Base-by-base conservation (phyloP, 2,329 filamentous ascomycete genomes). In the Ophiognomonia clavigignenti-juglandacearum region DNA sequence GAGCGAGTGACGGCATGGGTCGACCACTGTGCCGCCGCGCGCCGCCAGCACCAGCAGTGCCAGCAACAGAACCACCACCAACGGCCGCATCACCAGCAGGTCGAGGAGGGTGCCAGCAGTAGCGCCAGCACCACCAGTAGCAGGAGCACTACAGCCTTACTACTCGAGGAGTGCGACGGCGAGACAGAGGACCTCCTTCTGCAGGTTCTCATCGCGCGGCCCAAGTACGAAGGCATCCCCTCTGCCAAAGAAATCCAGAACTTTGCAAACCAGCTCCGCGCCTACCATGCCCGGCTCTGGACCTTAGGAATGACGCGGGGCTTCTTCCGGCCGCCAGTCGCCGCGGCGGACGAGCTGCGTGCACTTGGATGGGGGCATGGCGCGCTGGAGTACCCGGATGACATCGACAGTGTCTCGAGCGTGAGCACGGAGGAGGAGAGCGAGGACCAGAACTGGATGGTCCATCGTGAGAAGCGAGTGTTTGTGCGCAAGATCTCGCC, bases 131-230 rank as follows among this genome's bases (percentile, higher is more conserved):
- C n/a, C 39, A 32, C 8, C 39, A 29, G 23, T 22, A 26, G 24
- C 24, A 26, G 24, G 6, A 26, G 6, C 24, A 10, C 24, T 10
- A 26, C 24, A 6, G 6, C 24, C 24, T 26, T 10, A 8, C 14
- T n/a, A 16, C n/a, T 18, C 4, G 13, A 38, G 13, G 43, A 45
- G 3, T 38, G 34, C 26, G 43, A 45, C n/a, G 43, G 43, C 43
- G 43, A 38, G 34, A 45, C 36, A 19, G 43, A 45, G 13, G 43
- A 45, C 26, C 43, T 45, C 10, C 43, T 45, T 6, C 35, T 38
- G 13, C 19, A 35, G 13, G 34, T 45, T 16, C 43, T 45, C 22
- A 27, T 45, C 7, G 43, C 43, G 8, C 18, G 43, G 13, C 43
- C 34, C 10, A 24, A 45, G 34, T 39, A 45, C 18, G 32, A 45